Evolutionary conservation across 2,329 filamentous ascomycete species (phyloP).

Genomic region (Diaporthe helianthi): DNA sequence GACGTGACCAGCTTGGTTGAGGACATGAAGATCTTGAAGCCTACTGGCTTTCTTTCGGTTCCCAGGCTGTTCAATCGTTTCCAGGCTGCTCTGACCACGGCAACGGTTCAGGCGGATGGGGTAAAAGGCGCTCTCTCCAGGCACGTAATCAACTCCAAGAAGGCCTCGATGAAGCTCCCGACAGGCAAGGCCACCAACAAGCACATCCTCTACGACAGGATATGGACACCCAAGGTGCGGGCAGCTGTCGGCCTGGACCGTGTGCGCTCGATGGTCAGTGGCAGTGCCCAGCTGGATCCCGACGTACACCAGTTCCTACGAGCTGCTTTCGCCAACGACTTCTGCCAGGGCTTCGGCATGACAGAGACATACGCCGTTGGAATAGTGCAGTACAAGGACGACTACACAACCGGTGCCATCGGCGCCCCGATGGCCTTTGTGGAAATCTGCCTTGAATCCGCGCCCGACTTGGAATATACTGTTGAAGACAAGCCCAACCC

Average conservation of each 20-base stretch:
- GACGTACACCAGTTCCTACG: conserved; percentile 88
- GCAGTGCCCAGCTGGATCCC: conserved; percentile 89
- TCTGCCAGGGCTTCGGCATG: conserved; percentile 89
- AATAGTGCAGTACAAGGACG: conserved; percentile 71
- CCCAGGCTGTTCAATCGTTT: conserved; percentile 93
- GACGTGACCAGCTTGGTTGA: conserved; percentile 87
- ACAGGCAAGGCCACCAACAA: conserved; percentile 78
- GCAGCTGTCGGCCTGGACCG: conserved; percentile 83
- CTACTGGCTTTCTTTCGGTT: conserved; percentile 85
- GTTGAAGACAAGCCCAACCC: conserved; percentile 87
- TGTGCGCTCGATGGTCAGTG: conserved; percentile 77
- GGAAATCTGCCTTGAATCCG: conserved; percentile 83
- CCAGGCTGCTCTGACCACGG: conserved; percentile 79
- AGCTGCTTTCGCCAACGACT: conserved; percentile 78
- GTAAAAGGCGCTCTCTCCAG: conserved; percentile 82
- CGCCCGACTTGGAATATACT: conserved; percentile 93
- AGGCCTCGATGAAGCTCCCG: conserved; percentile 76
- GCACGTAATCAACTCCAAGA: conserved; percentile 80
- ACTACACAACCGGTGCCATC: conserved; percentile 82
- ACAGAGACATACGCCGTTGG: conserved; percentile 90
- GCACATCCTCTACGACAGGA: conserved; percentile 80
- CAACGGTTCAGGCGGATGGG: conserved; percentile 80
- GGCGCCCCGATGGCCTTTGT: conserved; percentile 71
- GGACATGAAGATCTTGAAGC: conserved; percentile 86
- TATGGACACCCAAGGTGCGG: conserved; percentile 89